Evolutionary conservation across 2,329 filamentous ascomycete genomes (phyloP).

Genomic region (Hymenoscyphus repandus): DNA sequence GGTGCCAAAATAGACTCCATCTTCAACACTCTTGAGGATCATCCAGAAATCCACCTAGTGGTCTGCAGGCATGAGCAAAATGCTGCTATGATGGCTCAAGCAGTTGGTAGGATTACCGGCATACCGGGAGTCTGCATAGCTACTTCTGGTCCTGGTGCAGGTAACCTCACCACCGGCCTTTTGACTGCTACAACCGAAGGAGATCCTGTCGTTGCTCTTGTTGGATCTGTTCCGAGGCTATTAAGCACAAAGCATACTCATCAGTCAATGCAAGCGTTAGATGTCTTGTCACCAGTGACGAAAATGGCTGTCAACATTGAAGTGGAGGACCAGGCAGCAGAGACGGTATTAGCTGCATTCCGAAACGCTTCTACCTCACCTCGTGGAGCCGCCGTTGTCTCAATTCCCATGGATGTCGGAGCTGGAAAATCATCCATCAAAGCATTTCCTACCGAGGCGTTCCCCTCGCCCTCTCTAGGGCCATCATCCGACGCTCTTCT

Average conservation of each 20-base stretch:
- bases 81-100: constrained; percentile 45
- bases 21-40: constrained; percentile 41
- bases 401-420: constrained; percentile 39
- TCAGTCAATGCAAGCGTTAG: constrained; percentile 40
- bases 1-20: constrained; percentile 44
- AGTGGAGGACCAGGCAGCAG: constrained; percentile 43
- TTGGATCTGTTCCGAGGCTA: constrained; percentile 40
- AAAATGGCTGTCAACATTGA: constrained; percentile 39
- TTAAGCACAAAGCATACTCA: constrained; percentile 42
- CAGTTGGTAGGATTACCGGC: constrained; percentile 41
- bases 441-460: constrained; percentile 35
- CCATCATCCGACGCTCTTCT: constrained; percentile 24
- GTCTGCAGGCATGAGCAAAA: constrained; percentile 46
- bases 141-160: constrained; percentile 42
- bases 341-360: constrained; percentile 42
- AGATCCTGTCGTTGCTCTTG: constrained; percentile 42
- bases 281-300: constrained; percentile 39
- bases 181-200: constrained; percentile 44
- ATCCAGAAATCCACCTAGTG: constrained; percentile 41
- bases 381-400: constrained; percentile 39
- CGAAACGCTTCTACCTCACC: constrained; percentile 37
- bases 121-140: constrained; percentile 42
- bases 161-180: constrained; percentile 42
- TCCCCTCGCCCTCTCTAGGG: constrained; percentile 37
- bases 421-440: constrained; percentile 24